Evolutionary conservation across 176 grass and related monocot species (phyloP).

Genomic region (Urochloa ruziziensis): DNA sequence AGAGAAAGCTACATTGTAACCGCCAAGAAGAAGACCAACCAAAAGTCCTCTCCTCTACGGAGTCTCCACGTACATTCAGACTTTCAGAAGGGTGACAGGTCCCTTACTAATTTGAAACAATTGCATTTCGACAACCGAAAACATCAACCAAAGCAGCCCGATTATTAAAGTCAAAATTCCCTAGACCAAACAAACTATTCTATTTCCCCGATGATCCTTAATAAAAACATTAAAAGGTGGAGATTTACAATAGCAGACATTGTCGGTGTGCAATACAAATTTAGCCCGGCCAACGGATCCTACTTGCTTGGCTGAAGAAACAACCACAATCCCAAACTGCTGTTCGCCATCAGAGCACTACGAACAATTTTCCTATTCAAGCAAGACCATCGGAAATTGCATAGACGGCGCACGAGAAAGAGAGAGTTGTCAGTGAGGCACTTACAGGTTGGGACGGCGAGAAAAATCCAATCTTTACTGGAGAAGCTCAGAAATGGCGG

Average conservation of each 20-base stretch:
- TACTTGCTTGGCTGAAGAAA: not conserved
- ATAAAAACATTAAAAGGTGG: not conserved
- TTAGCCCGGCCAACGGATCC: not conserved
- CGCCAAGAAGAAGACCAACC: not conserved
- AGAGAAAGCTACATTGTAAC: slow-evolving; percentile 39
- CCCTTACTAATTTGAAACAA: not conserved
- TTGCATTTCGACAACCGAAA: not conserved
- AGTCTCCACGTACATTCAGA: not conserved
- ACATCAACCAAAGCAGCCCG: not conserved
- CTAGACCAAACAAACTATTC: not conserved
- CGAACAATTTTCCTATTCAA: not conserved
- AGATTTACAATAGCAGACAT: not conserved
- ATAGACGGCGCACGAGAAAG: not conserved
- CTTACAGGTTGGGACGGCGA: not conserved
- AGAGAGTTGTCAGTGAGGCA: not conserved
- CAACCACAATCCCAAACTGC: not conserved
- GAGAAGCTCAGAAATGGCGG: slow-evolving; percentile 10
- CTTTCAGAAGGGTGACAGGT: not conserved
- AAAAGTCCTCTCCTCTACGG: not conserved
- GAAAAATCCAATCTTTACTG: not conserved
- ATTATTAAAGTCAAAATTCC: not conserved
- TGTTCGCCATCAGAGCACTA: not conserved
- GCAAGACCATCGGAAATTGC: not conserved
- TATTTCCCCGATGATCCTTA: not conserved
- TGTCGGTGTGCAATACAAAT: not conserved